Conservation (phyloP, 1,139 yeast genomes). For the Saccharomyces hybrid region DNA sequence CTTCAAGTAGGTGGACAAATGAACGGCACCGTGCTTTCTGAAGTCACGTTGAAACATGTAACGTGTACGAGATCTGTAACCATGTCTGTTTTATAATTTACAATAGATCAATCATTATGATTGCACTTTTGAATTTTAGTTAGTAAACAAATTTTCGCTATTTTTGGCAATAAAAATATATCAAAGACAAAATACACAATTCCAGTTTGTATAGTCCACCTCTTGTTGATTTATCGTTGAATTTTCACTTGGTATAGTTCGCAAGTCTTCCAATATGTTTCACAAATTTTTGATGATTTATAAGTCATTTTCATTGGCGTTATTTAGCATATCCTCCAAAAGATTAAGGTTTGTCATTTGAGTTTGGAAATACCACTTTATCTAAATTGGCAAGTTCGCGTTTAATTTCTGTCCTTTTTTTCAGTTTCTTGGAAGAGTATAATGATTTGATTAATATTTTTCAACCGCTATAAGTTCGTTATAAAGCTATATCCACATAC, state of each 20-base stretch:
- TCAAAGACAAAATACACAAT: background rate
- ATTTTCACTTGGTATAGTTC: background rate
- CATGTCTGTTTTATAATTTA: slow-evolving; percentile 54
- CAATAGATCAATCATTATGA: background rate
- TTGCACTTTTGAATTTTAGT: background rate
- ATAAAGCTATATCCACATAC: slow-evolving; percentile 24
- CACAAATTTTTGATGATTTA: background rate
- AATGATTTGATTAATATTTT: background rate
- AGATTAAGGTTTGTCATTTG: background rate
- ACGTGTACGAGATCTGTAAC: slow-evolving; percentile 99
- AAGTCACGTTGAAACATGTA: slow-evolving; percentile 99
- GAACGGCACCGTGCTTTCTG: slow-evolving; percentile 94
- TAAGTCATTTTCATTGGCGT: background rate
- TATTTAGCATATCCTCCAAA: background rate
- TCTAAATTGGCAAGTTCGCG: background rate
- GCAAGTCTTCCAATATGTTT: background rate
- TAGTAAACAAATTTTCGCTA: background rate
- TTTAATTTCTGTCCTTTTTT: background rate
- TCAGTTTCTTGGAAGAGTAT: background rate
- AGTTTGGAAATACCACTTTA: background rate
- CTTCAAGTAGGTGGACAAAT: slow-evolving; percentile 95
- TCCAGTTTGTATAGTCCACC: background rate
- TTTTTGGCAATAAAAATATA: background rate
- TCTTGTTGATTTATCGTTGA: background rate
- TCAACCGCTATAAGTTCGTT: slow-evolving; percentile 1